These are phyloP conservation scores for Stachybotrys elegans DNA, from an alignment of 2,329 filamentous ascomycete genomes.

Conservation along the genomic window DNA sequence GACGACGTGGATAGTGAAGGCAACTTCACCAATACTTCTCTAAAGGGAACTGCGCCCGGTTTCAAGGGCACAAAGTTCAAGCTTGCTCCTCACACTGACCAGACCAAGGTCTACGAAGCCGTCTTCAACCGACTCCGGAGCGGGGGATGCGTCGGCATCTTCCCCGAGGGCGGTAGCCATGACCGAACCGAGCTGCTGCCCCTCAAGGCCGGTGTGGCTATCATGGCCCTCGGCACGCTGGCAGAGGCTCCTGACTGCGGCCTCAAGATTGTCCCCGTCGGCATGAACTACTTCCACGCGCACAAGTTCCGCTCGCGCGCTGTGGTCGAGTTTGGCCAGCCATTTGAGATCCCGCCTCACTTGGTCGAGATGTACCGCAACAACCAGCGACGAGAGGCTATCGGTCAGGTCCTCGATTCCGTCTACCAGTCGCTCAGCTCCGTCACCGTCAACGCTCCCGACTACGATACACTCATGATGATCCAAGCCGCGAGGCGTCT, in stretches of 20 bases:
- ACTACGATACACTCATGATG: slow-evolving; percentile 95
- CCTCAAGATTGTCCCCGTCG: slow-evolving; percentile 90
- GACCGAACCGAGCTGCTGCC: slow-evolving; percentile 88
- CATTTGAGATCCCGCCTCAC: slow-evolving; percentile 77
- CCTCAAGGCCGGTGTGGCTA: slow-evolving; percentile 91
- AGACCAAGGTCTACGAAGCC: slow-evolving; percentile 87
- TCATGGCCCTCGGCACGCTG: slow-evolving; percentile 92
- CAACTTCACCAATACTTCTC: slow-evolving; percentile 50
- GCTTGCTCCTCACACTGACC: slow-evolving; percentile 87
- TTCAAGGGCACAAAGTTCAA: slow-evolving; percentile 81
- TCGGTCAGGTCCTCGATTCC: slow-evolving; percentile 77
- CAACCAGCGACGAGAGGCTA: slow-evolving; percentile 80
- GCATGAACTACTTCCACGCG: slow-evolving; percentile 99
- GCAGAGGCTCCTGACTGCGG: slow-evolving; percentile 81
- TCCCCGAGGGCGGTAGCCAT: slow-evolving; percentile 94
- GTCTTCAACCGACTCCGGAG: slow-evolving; percentile 79
- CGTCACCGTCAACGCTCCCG: slow-evolving; percentile 86
- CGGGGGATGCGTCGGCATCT: slow-evolving; percentile 91
- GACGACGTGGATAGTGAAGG: slow-evolving; percentile 66
- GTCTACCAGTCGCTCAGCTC: slow-evolving; percentile 80
- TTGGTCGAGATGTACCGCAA: slow-evolving; percentile 80
- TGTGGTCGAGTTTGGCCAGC: slow-evolving; percentile 89
- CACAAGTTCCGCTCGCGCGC: slow-evolving; percentile 97
- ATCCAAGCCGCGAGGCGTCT: slow-evolving; percentile 90
- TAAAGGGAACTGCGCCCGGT: slow-evolving; percentile 50